Conservation (phyloP, 768 basidiomycete species). For the Leccinum boreale region DNA sequence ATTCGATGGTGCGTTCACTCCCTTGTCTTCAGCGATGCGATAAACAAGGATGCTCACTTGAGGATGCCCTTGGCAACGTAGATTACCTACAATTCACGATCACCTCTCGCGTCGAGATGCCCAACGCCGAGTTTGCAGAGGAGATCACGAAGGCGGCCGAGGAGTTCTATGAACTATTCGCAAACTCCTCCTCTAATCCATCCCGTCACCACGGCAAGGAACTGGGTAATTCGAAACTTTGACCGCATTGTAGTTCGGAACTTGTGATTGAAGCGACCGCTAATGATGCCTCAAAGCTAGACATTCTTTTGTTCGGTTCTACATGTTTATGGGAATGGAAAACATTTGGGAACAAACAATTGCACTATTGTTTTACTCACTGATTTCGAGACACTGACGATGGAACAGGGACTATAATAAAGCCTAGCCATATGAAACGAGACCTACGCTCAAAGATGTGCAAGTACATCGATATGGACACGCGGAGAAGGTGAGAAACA, state of each 20-base stretch:
- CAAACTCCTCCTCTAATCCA: conserved; percentile 1
- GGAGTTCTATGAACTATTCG: conserved; percentile 67
- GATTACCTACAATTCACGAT: conserved; percentile 84
- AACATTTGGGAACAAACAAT: not conserved
- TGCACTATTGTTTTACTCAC: not conserved
- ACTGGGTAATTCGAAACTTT: conserved; percentile 18
- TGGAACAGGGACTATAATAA: conserved; percentile 1
- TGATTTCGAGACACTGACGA: not conserved
- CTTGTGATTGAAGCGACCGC: not conserved
- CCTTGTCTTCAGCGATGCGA: not conserved
- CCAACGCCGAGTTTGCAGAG: conserved; percentile 65
- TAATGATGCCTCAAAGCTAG: not conserved
- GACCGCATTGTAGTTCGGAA: not conserved
- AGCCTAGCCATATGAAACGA: conserved; percentile 5
- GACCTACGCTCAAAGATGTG: conserved; percentile 1
- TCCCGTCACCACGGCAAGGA: not conserved
- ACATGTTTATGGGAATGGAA: not conserved
- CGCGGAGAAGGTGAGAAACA: not conserved
- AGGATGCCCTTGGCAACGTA: conserved; percentile 22
- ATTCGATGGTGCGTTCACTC: conserved; percentile 54
- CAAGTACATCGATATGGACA: conserved; percentile 9
- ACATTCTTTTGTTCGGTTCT: not conserved
- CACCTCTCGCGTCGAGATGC: conserved; percentile 84
- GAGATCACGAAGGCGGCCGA: conserved; percentile 64
- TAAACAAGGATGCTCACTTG: conserved; percentile 2